Percentiles rank a stretch among this genome's conserved stretches.
phyloP scores from a whole-genome alignment of 176 grass and related monocot species.

The Juncus effusus region DNA sequence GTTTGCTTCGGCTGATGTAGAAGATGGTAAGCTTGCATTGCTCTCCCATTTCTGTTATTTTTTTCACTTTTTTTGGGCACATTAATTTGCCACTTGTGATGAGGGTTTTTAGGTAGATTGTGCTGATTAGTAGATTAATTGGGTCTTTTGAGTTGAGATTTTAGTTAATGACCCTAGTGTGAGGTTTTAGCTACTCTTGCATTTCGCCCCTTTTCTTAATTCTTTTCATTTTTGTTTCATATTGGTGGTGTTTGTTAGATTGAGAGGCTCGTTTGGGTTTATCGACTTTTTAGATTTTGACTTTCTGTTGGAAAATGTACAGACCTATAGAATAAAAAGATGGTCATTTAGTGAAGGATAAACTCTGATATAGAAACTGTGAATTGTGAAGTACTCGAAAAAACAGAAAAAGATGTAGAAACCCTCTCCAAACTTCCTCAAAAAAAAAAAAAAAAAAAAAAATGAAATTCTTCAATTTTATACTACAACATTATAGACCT shows the following conservation, averaged over 20 bases:
- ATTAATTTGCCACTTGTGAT: background rate
- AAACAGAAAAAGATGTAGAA: slow-evolving; percentile 10
- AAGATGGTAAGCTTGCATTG: slow-evolving; percentile 57
- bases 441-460: background rate
- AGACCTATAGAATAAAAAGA: background rate
- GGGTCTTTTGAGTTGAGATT: background rate
- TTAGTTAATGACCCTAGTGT: background rate
- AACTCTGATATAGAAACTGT: slow-evolving; percentile 16
- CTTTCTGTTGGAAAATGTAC: slow-evolving; percentile 1
- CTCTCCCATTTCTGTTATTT: background rate
- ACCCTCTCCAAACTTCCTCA: too few species aligned
- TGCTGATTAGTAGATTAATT: too few species aligned
- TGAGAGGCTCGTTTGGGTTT: too few species aligned
- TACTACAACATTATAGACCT: too few species aligned
- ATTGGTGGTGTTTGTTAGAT: too few species aligned
- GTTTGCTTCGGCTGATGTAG: slow-evolving; percentile 43
- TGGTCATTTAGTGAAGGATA: slow-evolving; percentile 16
- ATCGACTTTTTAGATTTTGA: background rate
- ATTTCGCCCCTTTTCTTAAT: background rate
- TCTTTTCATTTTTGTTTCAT: background rate
- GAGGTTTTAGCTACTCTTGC: too few species aligned
- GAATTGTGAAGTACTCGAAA: slow-evolving; percentile 19
- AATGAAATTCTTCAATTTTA: too few species aligned
- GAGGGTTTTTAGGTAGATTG: too few species aligned
- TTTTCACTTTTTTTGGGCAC: background rate